Conservation (phyloP, 352 stramenopile genomes). For the Phytopythium oedochilum region DNA sequence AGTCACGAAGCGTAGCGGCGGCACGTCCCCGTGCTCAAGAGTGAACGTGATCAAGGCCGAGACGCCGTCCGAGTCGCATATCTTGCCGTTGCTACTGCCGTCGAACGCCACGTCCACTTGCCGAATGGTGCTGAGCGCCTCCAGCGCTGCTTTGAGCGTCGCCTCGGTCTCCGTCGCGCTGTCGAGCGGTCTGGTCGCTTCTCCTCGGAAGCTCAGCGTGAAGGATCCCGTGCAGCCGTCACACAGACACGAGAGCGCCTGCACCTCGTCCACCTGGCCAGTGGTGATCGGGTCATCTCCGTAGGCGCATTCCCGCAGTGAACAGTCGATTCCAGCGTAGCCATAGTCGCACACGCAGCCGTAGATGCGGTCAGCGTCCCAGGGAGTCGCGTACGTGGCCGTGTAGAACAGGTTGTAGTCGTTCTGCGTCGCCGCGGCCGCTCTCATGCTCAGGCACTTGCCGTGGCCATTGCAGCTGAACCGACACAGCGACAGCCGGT, state of each 20-base stretch:
- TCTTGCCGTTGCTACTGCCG: slow-evolving; percentile 19
- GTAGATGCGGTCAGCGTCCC: slow-evolving; percentile 83
- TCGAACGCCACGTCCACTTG: slow-evolving; percentile 41
- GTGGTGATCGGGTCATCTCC: slow-evolving; percentile 84
- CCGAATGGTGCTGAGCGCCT: slow-evolving; percentile 47
- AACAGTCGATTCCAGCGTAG: slow-evolving; percentile 87
- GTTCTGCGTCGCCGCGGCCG: slow-evolving; percentile 41
- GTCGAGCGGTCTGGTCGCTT: slow-evolving; percentile 40
- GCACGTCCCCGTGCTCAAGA: slow-evolving; percentile 62
- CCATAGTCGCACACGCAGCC: slow-evolving; percentile 88
- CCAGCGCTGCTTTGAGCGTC: slow-evolving; percentile 44
- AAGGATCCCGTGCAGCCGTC: slow-evolving; percentile 56
- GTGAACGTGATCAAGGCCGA: slow-evolving; percentile 65
- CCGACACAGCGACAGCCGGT: slow-evolving; percentile 60
- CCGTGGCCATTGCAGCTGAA: slow-evolving; percentile 88
- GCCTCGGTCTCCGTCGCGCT: slow-evolving; percentile 30
- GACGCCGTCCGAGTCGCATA: slow-evolving; percentile 51
- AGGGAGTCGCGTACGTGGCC: slow-evolving; percentile 48
- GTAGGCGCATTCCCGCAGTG: slow-evolving; percentile 70
- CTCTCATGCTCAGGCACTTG: slow-evolving; percentile 76
- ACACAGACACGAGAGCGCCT: slow-evolving; percentile 71
- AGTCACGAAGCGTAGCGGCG: slow-evolving; percentile 27
- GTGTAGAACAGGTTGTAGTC: slow-evolving; percentile 62
- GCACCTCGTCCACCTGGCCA: slow-evolving; percentile 73
- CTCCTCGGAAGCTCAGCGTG: slow-evolving; percentile 52